Evolutionary conservation across 2,329 filamentous ascomycete genomes (phyloP).

Genomic region (Trichoderma aggressivum): DNA sequence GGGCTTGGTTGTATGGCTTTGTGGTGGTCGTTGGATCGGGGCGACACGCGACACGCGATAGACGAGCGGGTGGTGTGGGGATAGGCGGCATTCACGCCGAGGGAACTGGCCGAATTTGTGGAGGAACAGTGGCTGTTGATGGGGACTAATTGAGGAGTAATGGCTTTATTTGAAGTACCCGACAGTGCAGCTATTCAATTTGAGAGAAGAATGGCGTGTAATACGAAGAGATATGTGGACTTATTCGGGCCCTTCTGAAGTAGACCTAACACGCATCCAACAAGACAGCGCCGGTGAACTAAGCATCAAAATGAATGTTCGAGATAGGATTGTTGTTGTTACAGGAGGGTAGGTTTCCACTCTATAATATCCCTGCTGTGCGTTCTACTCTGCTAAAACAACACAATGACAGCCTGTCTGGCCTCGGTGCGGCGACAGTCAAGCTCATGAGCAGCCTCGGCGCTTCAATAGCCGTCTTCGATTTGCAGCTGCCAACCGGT

Average conservation of each 20-base stretch:
- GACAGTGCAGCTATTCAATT: not conserved
- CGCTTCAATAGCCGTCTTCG: not conserved
- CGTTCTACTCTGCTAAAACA: not conserved
- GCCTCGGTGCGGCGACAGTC: not conserved
- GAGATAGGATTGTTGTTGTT: not conserved
- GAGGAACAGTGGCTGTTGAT: not conserved
- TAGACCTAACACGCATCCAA: not conserved
- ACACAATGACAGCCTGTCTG: not conserved
- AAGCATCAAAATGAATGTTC: not conserved
- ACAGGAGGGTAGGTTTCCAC: not conserved
- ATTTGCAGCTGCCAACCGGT: not conserved
- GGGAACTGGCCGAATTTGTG: not conserved
- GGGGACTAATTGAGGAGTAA: not conserved
- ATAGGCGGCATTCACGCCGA: not conserved
- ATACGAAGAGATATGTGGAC: not conserved
- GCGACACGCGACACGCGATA: not conserved
- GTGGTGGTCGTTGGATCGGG: not conserved
- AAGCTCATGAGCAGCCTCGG: conserved; percentile 1
- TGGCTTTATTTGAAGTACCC: not conserved
- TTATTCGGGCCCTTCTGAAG: not conserved
- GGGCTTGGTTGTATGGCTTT: not conserved
- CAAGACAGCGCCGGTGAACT: not conserved
- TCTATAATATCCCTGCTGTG: not conserved
- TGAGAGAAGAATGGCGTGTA: not conserved
- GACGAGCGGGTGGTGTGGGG: not conserved